phyloP scores from a whole-genome alignment of 2,329 filamentous ascomycete genomes.

The Arthrobotrys pseudoclavata region DNA sequence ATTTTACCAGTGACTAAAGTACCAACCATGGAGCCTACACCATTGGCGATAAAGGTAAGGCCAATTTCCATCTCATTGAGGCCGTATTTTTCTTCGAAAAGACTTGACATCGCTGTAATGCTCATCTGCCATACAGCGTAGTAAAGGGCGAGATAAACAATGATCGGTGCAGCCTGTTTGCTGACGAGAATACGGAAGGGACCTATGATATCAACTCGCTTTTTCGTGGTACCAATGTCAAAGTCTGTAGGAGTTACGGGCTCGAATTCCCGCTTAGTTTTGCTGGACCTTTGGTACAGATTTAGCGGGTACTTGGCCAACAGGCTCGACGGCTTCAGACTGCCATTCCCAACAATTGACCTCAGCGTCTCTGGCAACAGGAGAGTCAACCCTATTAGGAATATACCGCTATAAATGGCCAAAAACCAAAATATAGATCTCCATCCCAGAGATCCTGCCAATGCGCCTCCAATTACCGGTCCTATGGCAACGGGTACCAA shows the following conservation, averaged over 20 bases:
- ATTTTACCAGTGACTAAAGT: conserved; percentile 71
- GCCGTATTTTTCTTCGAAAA: conserved; percentile 68
- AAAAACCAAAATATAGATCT: conserved; percentile 78
- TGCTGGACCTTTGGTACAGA: conserved; percentile 18
- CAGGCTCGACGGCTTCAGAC: background rate
- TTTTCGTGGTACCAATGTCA: conserved; percentile 61
- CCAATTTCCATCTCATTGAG: conserved; percentile 69
- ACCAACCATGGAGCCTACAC: conserved; percentile 71
- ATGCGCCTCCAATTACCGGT: conserved; percentile 75
- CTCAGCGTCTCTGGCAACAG: conserved; percentile 68
- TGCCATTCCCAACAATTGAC: conserved; percentile 27
- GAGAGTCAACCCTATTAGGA: conserved; percentile 71
- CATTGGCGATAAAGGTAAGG: conserved; percentile 72
- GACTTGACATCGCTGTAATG: conserved; percentile 70
- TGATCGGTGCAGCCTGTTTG: conserved; percentile 68
- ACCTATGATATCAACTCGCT: conserved; percentile 68
- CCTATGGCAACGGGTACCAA: conserved; percentile 70
- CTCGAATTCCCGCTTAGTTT: conserved; percentile 21
- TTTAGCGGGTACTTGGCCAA: conserved; percentile 5
- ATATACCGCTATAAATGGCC: conserved; percentile 69
- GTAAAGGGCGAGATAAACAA: conserved; percentile 70
- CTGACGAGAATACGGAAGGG: conserved; percentile 69
- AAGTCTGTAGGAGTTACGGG: background rate
- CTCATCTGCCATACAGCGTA: conserved; percentile 73
- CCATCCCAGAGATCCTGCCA: conserved; percentile 77